These are phyloP conservation scores for Ilyonectria destructans DNA, from an alignment of 2,329 filamentous ascomycete genomes.

Conservation along the genomic window DNA sequence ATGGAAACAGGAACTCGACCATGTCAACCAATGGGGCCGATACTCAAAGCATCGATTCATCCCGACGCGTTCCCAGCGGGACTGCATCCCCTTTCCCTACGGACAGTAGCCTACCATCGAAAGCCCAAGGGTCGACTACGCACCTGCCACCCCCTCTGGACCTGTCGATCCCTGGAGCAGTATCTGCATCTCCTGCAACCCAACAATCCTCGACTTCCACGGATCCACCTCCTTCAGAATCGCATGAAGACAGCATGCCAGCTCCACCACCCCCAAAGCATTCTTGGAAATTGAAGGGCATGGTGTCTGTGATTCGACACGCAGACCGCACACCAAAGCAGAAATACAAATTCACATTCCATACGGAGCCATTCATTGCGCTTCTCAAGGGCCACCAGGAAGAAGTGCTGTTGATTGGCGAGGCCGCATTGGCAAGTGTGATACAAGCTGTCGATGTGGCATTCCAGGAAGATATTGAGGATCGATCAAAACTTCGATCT, in stretches of 20 bases:
- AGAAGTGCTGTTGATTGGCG: conserved; percentile 94
- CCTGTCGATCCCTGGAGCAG: conserved; percentile 44
- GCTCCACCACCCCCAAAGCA: conserved; percentile 85
- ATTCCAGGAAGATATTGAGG: conserved; percentile 85
- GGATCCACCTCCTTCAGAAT: conserved; percentile 50
- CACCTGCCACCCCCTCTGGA: conserved; percentile 56
- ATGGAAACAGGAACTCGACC: conserved; percentile 51
- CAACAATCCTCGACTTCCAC: conserved; percentile 55
- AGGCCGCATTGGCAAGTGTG: conserved; percentile 90
- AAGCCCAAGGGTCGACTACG: conserved; percentile 55
- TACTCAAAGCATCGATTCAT: conserved; percentile 45
- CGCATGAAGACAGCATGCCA: conserved; percentile 59
- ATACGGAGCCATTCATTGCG: conserved; percentile 95
- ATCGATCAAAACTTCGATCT: conserved; percentile 86
- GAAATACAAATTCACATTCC: conserved; percentile 99
- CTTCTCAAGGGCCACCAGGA: conserved; percentile 96
- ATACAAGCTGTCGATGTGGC: conserved; percentile 89
- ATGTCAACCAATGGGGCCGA: conserved; percentile 43
- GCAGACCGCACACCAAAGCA: conserved; percentile 98
- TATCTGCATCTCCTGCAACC: conserved; percentile 51
- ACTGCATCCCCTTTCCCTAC: conserved; percentile 52
- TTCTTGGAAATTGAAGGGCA: conserved; percentile 98
- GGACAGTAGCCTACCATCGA: conserved; percentile 53
- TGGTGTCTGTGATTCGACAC: conserved; percentile 96
- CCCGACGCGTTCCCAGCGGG: conserved; percentile 45